Conservation (phyloP, 768 basidiomycete genomes). For the Termitomyces sp. region DNA sequence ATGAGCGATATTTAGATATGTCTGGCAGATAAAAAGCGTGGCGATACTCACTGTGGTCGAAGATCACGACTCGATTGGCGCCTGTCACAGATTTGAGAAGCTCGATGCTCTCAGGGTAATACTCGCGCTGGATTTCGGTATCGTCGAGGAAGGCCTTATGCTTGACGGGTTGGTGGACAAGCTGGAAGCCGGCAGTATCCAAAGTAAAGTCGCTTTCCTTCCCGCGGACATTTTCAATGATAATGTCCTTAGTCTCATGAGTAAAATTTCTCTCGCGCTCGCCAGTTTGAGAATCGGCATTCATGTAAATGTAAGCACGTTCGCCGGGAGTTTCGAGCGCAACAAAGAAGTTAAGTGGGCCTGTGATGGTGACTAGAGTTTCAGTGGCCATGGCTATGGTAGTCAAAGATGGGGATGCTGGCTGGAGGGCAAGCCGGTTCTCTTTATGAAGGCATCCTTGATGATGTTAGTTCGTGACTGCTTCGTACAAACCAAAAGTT, state of each 20-base stretch:
- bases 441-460: no score
- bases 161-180: constrained; percentile 32
- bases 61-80: constrained; percentile 52
- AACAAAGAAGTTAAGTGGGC: constrained; percentile 34
- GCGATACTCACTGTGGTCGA: constrained; percentile 55
- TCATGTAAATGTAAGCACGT: constrained; percentile 34
- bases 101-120: constrained; percentile 59
- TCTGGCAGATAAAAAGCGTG: background rate
- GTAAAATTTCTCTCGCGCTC: constrained; percentile 33
- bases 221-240: constrained; percentile 53
- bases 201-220: constrained; percentile 41
- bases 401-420: background rate
- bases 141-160: constrained; percentile 48
- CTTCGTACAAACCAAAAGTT: no score
- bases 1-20: background rate
- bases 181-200: constrained; percentile 53
- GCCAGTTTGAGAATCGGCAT: constrained; percentile 31
- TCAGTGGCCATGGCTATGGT: background rate
- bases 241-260: constrained; percentile 23
- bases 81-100: constrained; percentile 59
- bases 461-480: no score
- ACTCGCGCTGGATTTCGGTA: constrained; percentile 47
- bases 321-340: constrained; percentile 33
- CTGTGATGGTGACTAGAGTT: constrained; percentile 18
- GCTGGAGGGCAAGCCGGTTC: background rate